Conservation (phyloP, 2,329 filamentous ascomycete genomes). For the Colletotrichum abscissum region DNA sequence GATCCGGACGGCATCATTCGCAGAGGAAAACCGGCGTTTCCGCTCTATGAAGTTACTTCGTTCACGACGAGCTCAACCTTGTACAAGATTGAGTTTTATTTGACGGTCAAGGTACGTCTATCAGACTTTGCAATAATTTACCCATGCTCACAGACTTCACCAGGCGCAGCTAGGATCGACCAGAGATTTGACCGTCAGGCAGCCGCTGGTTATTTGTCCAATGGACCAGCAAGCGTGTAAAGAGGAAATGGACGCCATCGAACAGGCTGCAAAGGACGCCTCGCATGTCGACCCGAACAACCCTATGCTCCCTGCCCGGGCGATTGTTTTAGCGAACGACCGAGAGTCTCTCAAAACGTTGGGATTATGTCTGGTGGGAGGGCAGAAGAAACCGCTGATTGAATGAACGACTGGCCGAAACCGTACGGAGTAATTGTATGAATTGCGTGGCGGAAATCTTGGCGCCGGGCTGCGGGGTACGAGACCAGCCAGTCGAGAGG, state of each 20-base stretch:
- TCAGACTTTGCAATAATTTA: slow-evolving; percentile 24
- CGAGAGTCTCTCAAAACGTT: slow-evolving; percentile 70
- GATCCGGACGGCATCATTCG: slow-evolving; percentile 90
- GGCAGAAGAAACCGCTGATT: slow-evolving; percentile 74
- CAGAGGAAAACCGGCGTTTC: slow-evolving; percentile 86
- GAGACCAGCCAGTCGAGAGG: background rate
- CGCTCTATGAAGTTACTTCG: slow-evolving; percentile 86
- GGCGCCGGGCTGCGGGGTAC: slow-evolving; percentile 24
- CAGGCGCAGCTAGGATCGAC: slow-evolving; percentile 90
- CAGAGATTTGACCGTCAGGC: slow-evolving; percentile 86
- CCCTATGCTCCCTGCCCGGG: slow-evolving; percentile 89
- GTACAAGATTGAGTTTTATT: slow-evolving; percentile 98
- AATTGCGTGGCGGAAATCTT: background rate
- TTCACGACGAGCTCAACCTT: slow-evolving; percentile 95
- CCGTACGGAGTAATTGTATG: background rate
- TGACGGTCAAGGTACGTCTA: slow-evolving; percentile 84
- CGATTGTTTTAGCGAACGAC: slow-evolving; percentile 84
- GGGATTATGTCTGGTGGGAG: slow-evolving; percentile 71
- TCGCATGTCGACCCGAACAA: slow-evolving; percentile 89
- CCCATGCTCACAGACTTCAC: slow-evolving; percentile 14
- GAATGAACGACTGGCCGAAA: slow-evolving; percentile 52
- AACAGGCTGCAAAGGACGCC: slow-evolving; percentile 94
- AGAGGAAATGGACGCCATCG: slow-evolving; percentile 98
- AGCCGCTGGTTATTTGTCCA: slow-evolving; percentile 95
- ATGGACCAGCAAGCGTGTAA: slow-evolving; percentile 96